Evolutionary conservation across 2,329 filamentous ascomycete genomes (phyloP).

Genomic region (Hyphodiscus sp.): DNA sequence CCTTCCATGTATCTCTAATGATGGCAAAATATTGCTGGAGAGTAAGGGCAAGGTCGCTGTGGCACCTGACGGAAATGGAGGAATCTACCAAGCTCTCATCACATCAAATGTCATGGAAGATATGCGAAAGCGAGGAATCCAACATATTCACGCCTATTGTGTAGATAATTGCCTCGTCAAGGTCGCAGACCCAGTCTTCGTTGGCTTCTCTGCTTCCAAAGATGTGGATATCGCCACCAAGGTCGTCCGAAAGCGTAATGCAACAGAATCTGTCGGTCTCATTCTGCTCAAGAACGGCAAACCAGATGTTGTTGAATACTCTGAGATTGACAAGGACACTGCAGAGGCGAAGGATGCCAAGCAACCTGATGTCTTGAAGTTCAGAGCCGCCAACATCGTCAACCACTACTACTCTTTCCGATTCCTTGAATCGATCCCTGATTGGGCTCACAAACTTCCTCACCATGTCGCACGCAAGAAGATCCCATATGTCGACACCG

Average conservation of each 20-base stretch:
- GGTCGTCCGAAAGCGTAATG: conserved; percentile 97
- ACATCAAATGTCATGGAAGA: conserved; percentile 74
- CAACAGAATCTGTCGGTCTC: conserved; percentile 90
- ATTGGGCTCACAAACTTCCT: conserved; percentile 78
- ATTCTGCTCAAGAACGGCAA: conserved; percentile 94
- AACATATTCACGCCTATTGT: conserved; percentile 97
- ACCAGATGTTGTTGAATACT: conserved; percentile 97
- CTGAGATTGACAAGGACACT: conserved; percentile 85
- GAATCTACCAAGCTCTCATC: conserved; percentile 88
- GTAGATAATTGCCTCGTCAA: conserved; percentile 99
- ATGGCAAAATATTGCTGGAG: conserved; percentile 94
- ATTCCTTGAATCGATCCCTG: conserved; percentile 85
- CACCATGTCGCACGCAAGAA: conserved; percentile 98
- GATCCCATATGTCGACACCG: conserved; percentile 78
- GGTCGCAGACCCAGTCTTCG: conserved; percentile 93
- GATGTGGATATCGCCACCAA: conserved; percentile 95
- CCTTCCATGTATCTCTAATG: conserved; percentile 92
- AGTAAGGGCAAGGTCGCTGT: conserved; percentile 85
- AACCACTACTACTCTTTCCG: conserved; percentile 98
- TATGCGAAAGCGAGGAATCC: conserved; percentile 80
- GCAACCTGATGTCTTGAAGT: conserved; percentile 78
- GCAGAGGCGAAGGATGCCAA: conserved; percentile 82
- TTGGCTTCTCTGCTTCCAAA: conserved; percentile 84
- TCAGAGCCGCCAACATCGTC: conserved; percentile 97
- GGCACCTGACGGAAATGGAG: conserved; percentile 94